Percentiles rank a stretch among this genome's conserved stretches.
phyloP scores from a whole-genome alignment of 2,329 filamentous ascomycete species.

The Pseudogymnoascus sp. region DNA sequence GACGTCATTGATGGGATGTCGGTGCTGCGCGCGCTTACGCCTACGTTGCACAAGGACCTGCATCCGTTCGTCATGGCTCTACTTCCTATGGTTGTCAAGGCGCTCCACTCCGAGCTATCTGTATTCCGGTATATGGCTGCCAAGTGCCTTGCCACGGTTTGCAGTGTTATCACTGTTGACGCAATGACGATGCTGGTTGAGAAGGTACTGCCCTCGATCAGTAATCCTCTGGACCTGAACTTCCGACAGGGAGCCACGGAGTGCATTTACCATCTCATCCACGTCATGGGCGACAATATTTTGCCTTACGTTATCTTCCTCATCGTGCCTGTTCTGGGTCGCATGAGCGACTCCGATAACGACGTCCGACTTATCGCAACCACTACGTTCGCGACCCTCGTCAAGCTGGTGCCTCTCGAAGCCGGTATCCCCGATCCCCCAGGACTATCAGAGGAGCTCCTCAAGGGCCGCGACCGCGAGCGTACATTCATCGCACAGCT shows the following conservation, averaged over 20 bases:
- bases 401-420: slow-evolving; percentile 94
- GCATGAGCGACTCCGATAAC: slow-evolving; percentile 98
- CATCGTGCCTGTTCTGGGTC: slow-evolving; percentile 89
- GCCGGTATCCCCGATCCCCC: slow-evolving; percentile 96
- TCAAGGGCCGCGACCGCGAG: slow-evolving; percentile 87
- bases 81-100: slow-evolving; percentile 79
- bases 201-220: slow-evolving; percentile 85
- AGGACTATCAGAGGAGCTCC: slow-evolving; percentile 77
- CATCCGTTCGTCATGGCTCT: slow-evolving; percentile 75
- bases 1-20: slow-evolving; percentile 93
- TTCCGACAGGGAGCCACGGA: slow-evolving; percentile 91
- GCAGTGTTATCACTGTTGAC: slow-evolving; percentile 89
- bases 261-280: slow-evolving; percentile 92
- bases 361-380: slow-evolving; percentile 91
- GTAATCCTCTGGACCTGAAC: slow-evolving; percentile 79
- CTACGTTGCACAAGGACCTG: slow-evolving; percentile 71
- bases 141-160: slow-evolving; percentile 94
- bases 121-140: slow-evolving; percentile 95
- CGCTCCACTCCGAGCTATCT: slow-evolving; percentile 78
- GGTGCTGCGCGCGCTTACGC: slow-evolving; percentile 82
- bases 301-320: slow-evolving; percentile 98
- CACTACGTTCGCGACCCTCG: slow-evolving; percentile 91
- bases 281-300: slow-evolving; percentile 95
- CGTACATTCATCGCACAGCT: slow-evolving; percentile 95
- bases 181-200: slow-evolving; percentile 96